Evolutionary conservation across 2,329 filamentous ascomycete species (phyloP), one percentile per base, ranked within the genome.

Genomic region (Colletotrichum falcatum): DNA sequence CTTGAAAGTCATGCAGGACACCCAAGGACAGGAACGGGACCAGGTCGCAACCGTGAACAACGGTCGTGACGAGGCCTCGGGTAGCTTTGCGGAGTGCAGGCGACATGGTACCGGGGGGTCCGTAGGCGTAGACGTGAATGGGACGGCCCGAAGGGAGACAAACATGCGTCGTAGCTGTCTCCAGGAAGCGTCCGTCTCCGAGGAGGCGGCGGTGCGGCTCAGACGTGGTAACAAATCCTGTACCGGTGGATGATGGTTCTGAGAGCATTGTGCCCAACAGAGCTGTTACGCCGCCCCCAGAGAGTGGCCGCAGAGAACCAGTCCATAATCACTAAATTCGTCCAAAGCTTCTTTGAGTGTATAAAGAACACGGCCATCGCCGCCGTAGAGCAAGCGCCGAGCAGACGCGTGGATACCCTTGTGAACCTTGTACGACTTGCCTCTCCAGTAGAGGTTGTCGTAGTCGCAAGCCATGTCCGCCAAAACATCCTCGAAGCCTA

Each of bases 111-210:
- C 91, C 88, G 0, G 92, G 92, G 1, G 92, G 90, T 0, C 92
- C 92, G 77, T 94, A 95, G 8, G 92, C 91, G 77, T 93, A 95
- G 16, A 94, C 92, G 74, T 95, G 92, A 26, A 94, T 91, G 3
- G 91, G 90, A 0, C 92, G 87, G 20, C 90, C 89, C 0, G 90
- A 75, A 0, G 92, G 92, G 0, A 94, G 84, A 23, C 83, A 85
- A 39, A 89, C 79, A 23, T 82, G 79, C 18, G 77, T 73, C 16
- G 61, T 55, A 5, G 65, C 56, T 44, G 62, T 42, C 67, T 70
- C 39, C 46, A 68, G 63, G n/a, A 73, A 61, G 35, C 73, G 74
- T 3, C 77, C 74, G 30, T 81, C 74, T 2, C 80, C 76, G 11
- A 85, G 74, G 18, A 83, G 80, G 8, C 81, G 81, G 3, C 79